Percentiles rank a stretch among this genome's conserved stretches.
Conservation (phyloP, 768 basidiomycete genomes). For the Roridomyces roridus region DNA sequence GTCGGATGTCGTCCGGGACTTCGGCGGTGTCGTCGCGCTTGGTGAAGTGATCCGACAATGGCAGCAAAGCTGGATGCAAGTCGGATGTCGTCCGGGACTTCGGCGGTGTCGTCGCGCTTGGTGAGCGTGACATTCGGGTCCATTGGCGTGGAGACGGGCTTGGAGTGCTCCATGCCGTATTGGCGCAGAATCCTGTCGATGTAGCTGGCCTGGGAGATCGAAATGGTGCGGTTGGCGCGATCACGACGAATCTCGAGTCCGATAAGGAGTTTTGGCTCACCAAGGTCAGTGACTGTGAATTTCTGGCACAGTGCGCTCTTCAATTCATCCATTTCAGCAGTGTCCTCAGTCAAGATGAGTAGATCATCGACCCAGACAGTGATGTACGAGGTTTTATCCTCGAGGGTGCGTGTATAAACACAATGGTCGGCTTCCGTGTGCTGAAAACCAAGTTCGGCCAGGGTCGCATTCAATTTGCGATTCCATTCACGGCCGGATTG, state of each 20-base stretch:
- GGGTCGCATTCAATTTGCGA: not conserved
- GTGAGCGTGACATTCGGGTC: too few relatives aligned
- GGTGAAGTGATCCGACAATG: not conserved
- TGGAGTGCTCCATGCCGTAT: slow-evolving; percentile 1
- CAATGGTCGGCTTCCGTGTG: not conserved
- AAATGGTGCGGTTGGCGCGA: not conserved
- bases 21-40: slow-evolving; percentile 1
- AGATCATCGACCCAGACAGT: slow-evolving; percentile 6
- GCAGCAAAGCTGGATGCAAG: too few relatives aligned
- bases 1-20: not conserved
- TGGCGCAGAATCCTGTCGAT: slow-evolving; percentile 2
- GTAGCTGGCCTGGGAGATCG: slow-evolving; percentile 4
- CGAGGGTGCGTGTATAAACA: slow-evolving; percentile 3
- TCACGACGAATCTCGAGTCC: slow-evolving; percentile 3
- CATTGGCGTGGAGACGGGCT: too few relatives aligned
- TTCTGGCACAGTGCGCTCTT: too few relatives aligned
- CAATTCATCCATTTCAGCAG: too few relatives aligned
- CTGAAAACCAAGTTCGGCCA: slow-evolving; percentile 2
- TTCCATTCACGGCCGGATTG: slow-evolving; percentile 2
- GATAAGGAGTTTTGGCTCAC: slow-evolving; percentile 5
- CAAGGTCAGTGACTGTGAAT: too few relatives aligned
- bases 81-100: too few relatives aligned
- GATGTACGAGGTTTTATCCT: slow-evolving; percentile 7
- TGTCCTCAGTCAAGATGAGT: not conserved
- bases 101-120: too few relatives aligned